Evolutionary conservation across 1,284 basidiomycete genomes (phyloP).

Genomic region (Retiboletus fuscus): DNA sequence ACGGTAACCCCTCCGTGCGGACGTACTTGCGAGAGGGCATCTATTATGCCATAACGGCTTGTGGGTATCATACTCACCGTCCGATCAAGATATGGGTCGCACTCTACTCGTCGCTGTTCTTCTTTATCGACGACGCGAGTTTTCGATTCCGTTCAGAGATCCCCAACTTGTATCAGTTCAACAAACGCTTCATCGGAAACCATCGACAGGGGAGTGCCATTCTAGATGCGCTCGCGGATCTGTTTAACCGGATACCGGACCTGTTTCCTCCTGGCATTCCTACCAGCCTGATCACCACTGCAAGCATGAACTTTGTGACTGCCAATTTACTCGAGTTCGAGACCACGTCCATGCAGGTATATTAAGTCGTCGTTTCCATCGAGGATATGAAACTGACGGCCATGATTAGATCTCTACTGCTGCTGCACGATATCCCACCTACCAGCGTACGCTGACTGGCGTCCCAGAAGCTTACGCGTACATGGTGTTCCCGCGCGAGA

Average conservation of each 20-base stretch:
- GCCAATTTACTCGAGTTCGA: slow-evolving; percentile 42
- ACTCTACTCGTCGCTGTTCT: slow-evolving; percentile 35
- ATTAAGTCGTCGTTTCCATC: too few species aligned
- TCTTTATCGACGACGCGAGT: slow-evolving; percentile 47
- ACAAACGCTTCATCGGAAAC: slow-evolving; percentile 37
- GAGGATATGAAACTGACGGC: slow-evolving; percentile 18
- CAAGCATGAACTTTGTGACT: slow-evolving; percentile 41
- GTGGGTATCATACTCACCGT: background rate
- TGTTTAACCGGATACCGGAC: slow-evolving; percentile 32
- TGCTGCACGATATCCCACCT: slow-evolving; percentile 36
- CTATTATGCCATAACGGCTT: background rate
- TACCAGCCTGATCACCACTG: slow-evolving; percentile 39
- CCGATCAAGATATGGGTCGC: background rate
- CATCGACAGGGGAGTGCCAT: slow-evolving; percentile 35
- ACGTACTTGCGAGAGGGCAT: background rate
- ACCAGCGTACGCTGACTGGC: slow-evolving; percentile 41
- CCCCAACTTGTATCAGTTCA: slow-evolving; percentile 40
- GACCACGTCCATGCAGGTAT: slow-evolving; percentile 32
- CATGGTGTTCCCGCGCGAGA: slow-evolving; percentile 41
- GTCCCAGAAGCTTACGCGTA: slow-evolving; percentile 39
- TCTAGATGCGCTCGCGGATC: slow-evolving; percentile 44
- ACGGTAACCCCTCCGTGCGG: background rate
- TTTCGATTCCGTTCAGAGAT: slow-evolving; percentile 28
- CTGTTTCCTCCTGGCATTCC: slow-evolving; percentile 25
- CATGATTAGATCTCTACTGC: slow-evolving; percentile 3